These are phyloP conservation scores for Beauveria sp. DNA, from an alignment of 2,329 filamentous ascomycete species.

Conservation along the genomic window DNA sequence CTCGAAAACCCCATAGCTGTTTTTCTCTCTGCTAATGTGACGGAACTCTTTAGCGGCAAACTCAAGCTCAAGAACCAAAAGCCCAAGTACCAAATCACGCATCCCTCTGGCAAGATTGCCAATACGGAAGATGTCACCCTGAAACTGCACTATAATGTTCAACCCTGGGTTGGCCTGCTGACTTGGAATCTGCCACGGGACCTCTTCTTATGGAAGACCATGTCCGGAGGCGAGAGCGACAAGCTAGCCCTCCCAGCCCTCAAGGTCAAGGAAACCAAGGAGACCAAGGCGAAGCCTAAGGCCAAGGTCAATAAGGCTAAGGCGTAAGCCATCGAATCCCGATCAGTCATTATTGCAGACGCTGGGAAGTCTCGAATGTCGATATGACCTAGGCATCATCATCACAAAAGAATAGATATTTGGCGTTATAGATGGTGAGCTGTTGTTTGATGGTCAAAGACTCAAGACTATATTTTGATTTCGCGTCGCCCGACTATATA, in stretches of 20 bases:
- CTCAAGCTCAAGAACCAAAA: constrained; percentile 75
- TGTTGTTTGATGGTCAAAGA: too few species aligned
- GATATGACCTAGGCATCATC: neutral
- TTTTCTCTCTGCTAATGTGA: neutral
- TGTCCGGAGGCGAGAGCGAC: constrained; percentile 58
- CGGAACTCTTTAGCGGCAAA: constrained; percentile 48
- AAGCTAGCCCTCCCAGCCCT: constrained; percentile 57
- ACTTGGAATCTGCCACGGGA: constrained; percentile 64
- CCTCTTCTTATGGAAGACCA: constrained; percentile 54
- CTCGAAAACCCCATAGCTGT: neutral
- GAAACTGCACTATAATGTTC: constrained; percentile 88
- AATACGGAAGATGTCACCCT: constrained; percentile 66
- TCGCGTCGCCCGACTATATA: too few species aligned
- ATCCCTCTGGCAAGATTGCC: constrained; percentile 72
- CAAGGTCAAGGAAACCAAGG: constrained; percentile 45
- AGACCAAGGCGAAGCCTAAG: constrained; percentile 14
- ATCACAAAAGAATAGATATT: too few species aligned
- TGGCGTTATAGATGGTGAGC: too few species aligned
- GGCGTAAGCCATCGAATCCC: neutral
- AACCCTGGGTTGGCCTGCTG: constrained; percentile 88
- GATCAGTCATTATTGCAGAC: too few species aligned
- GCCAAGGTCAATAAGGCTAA: constrained; percentile 16
- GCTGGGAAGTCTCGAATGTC: too few species aligned
- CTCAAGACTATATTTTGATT: too few species aligned
- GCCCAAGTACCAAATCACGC: constrained; percentile 95